phyloP scores from a whole-genome alignment of 2,329 filamentous ascomycete genomes.

The Onygena corvina region DNA sequence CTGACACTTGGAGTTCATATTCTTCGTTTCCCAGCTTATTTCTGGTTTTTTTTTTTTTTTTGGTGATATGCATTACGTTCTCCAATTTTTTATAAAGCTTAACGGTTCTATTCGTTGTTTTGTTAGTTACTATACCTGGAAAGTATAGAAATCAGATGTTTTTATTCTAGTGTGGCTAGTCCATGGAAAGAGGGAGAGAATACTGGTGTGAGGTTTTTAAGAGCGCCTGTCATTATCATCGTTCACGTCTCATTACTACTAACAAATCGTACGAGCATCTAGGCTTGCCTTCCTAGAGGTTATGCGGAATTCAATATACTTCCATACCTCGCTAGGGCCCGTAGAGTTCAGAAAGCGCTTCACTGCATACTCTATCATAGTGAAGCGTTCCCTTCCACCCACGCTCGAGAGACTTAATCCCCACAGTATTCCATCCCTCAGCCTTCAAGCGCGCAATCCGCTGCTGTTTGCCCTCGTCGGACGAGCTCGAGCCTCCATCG shows the following conservation, averaged over 20 bases:
- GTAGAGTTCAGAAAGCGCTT: constrained; percentile 29
- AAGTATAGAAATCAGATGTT: neutral
- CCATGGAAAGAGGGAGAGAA: neutral
- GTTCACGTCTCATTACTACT: too few relatives aligned
- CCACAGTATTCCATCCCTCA: constrained; percentile 30
- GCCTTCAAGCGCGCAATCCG: constrained; percentile 26
- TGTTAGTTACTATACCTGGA: neutral
- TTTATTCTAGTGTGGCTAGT: neutral
- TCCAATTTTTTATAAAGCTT: too few relatives aligned
- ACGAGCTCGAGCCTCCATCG: neutral
- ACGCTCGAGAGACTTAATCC: constrained; percentile 23
- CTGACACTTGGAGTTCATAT: neutral
- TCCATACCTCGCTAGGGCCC: constrained; percentile 8
- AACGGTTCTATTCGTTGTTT: neutral
- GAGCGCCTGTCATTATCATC: too few relatives aligned
- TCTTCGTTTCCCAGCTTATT: neutral
- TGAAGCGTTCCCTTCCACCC: constrained; percentile 29
- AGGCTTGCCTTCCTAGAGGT: too few relatives aligned
- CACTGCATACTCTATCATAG: constrained; percentile 28
- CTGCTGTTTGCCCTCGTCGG: constrained; percentile 25
- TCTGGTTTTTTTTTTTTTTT: neutral
- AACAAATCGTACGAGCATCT: too few relatives aligned
- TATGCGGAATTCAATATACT: neutral
- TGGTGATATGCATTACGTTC: neutral
- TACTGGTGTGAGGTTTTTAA: neutral